Evolutionary conservation across 495 filamentous ascomycete species (phyloP).

Genomic region (Achaetomiella virescens): DNA sequence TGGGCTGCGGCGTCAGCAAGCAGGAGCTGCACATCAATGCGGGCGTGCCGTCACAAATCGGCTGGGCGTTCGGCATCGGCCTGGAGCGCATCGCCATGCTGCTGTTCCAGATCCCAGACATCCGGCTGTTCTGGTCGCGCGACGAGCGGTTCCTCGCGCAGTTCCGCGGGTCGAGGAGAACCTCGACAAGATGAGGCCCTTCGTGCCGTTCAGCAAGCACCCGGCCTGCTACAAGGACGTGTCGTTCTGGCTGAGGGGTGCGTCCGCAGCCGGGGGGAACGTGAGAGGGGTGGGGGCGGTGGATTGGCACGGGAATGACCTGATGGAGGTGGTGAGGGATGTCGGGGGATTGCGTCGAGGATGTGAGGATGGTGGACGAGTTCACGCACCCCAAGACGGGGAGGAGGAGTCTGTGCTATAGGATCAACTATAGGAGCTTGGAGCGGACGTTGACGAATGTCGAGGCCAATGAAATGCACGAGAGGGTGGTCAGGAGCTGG

Average conservation of each 20-base stretch:
- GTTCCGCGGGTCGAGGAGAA: constrained; percentile 57
- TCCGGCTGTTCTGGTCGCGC: constrained; percentile 92
- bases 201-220: constrained; percentile 81
- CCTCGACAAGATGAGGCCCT: constrained; percentile 51
- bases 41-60: constrained; percentile 65
- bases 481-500: constrained; percentile 55
- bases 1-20: constrained; percentile 86
- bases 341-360: constrained; percentile 79
- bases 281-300: constrained; percentile 36
- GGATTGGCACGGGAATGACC: constrained; percentile 85
- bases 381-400: constrained; percentile 86
- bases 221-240: constrained; percentile 86
- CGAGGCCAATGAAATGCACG: constrained; percentile 72
- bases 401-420: constrained; percentile 78
- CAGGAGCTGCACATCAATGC: constrained; percentile 75
- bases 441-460: constrained; percentile 80
- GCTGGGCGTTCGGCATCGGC: constrained; percentile 95
- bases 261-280: constrained; percentile 48
- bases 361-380: constrained; percentile 71
- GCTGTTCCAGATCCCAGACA: constrained; percentile 90
- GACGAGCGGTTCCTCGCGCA: constrained; percentile 78
- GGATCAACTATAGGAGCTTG: constrained; percentile 85
- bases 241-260: constrained; percentile 76
- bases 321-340: constrained; percentile 87
- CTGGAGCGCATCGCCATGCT: constrained; percentile 95